Evolutionary conservation across 1,284 basidiomycete species (phyloP).

Genomic region (Pterulicium gracile): DNA sequence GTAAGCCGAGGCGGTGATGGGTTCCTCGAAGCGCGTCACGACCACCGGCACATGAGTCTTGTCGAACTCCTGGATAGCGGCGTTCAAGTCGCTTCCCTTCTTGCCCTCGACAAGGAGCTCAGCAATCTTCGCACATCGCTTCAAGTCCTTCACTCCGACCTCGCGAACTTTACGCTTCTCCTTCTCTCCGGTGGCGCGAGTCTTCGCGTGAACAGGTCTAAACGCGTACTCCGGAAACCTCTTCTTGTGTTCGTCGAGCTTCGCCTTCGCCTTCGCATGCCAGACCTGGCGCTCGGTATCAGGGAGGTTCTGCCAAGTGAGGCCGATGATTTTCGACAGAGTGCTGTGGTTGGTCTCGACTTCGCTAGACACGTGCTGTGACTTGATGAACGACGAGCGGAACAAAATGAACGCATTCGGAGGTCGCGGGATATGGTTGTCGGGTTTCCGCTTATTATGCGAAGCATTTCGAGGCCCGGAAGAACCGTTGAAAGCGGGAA

Average conservation of each 20-base stretch:
- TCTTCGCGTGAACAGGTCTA: constrained; percentile 45
- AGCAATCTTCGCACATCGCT: constrained; percentile 69
- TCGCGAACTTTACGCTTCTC: constrained; percentile 56
- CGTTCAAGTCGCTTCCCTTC: constrained; percentile 58
- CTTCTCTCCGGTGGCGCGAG: constrained; percentile 21
- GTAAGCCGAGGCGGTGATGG: constrained; percentile 54
- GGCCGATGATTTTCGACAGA: constrained; percentile 58
- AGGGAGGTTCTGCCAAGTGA: constrained; percentile 65
- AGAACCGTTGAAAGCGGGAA: constrained; percentile 1
- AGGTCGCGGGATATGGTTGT: constrained; percentile 75
- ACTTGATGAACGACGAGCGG: constrained; percentile 70
- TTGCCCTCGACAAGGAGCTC: constrained; percentile 65
- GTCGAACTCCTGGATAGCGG: constrained; percentile 66
- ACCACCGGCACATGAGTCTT: constrained; percentile 51
- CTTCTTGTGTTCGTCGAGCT: constrained; percentile 55
- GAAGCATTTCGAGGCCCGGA: constrained; percentile 14
- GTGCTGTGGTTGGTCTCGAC: constrained; percentile 78
- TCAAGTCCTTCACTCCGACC: constrained; percentile 57
- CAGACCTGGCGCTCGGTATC: constrained; percentile 60
- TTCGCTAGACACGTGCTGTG: constrained; percentile 61
- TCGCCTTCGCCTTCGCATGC: constrained; percentile 54
- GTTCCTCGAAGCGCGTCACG: constrained; percentile 59
- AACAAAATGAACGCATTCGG: constrained; percentile 88
- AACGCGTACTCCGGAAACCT: constrained; percentile 66
- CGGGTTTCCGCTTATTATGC: constrained; percentile 56